Percentiles rank a stretch among this genome's conserved stretches.
These are phyloP conservation scores for Thozetella sp. DNA, from an alignment of 495 filamentous ascomycete genomes.

Conservation along the genomic window DNA sequence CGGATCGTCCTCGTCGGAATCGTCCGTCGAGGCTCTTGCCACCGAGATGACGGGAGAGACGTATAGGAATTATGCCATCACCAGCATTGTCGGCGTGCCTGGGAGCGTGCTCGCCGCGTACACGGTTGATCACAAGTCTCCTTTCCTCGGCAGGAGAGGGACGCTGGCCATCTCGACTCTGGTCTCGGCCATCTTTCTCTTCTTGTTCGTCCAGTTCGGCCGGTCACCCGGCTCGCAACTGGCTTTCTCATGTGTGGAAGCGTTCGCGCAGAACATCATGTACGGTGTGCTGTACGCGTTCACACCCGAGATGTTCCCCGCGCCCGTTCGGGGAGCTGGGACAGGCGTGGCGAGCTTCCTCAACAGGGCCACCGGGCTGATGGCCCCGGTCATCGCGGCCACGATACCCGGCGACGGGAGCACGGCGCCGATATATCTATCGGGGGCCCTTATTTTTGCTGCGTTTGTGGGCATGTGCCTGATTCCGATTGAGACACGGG, in stretches of 20 bases:
- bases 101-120: slow-evolving; percentile 72
- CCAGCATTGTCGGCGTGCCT: slow-evolving; percentile 69
- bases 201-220: slow-evolving; percentile 54
- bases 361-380: slow-evolving; percentile 72
- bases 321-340: slow-evolving; percentile 76
- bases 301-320: slow-evolving; percentile 82
- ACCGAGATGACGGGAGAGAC: slow-evolving; percentile 29
- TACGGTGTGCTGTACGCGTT: slow-evolving; percentile 88
- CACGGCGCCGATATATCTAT: slow-evolving; percentile 72
- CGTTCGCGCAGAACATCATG: slow-evolving; percentile 78
- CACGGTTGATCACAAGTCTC: slow-evolving; percentile 66
- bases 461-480: slow-evolving; percentile 63
- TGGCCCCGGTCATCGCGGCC: slow-evolving; percentile 78
- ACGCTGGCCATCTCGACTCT: slow-evolving; percentile 68
- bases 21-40: slow-evolving; percentile 4
- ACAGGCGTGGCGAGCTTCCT: slow-evolving; percentile 75
- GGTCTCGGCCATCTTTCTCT: slow-evolving; percentile 75
- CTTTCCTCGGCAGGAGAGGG: slow-evolving; percentile 71
- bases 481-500: slow-evolving; percentile 76
- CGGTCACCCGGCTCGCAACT: slow-evolving; percentile 65
- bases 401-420: slow-evolving; percentile 67
- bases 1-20: slow-evolving; percentile 52
- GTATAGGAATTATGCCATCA: slow-evolving; percentile 79
- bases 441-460: slow-evolving; percentile 67
- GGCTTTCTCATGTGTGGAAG: slow-evolving; percentile 76